Percentiles rank a stretch among this genome's conserved stretches.
Conservation (phyloP, 75 land plant genomes). For the Picea glauca region DNA sequence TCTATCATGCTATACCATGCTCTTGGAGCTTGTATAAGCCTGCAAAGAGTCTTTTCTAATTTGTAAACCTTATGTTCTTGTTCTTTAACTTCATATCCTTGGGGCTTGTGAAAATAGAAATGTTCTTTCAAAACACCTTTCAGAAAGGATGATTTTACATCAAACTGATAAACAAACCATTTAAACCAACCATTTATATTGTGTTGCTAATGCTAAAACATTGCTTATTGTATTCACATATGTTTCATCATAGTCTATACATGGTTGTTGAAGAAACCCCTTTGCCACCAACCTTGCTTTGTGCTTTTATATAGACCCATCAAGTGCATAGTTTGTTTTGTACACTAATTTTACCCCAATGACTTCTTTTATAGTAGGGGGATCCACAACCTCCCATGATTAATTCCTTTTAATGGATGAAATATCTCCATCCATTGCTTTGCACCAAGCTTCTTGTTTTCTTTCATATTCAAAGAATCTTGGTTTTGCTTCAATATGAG, state of each 20-base stretch:
- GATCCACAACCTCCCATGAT: neutral
- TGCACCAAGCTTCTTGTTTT: neutral
- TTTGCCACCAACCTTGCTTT: constrained; percentile 15
- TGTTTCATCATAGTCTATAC: constrained; percentile 16
- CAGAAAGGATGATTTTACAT: constrained; percentile 15
- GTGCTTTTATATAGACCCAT: constrained; percentile 12
- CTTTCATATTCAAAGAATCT: neutral
- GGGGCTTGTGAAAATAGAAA: constrained; percentile 9
- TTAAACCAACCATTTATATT: constrained; percentile 1
- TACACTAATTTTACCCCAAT: constrained; percentile 11
- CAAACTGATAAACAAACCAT: neutral
- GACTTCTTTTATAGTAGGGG: neutral
- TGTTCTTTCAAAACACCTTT: constrained; percentile 6
- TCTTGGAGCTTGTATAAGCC: constrained; percentile 14
- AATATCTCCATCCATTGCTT: no score
- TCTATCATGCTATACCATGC: constrained; percentile 8
- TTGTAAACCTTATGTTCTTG: constrained; percentile 13
- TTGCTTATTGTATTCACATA: constrained; percentile 6
- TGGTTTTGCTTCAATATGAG: neutral
- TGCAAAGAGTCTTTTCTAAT: constrained; percentile 14
- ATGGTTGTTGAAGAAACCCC: constrained; percentile 1
- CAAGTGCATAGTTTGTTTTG: constrained; percentile 6
- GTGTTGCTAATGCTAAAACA: constrained; percentile 12
- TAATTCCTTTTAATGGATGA: no score
- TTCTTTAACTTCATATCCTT: neutral